These are phyloP conservation scores for Beauveria pseudobassiana DNA, from an alignment of 2,329 filamentous ascomycete species.

Conservation along the genomic window DNA sequence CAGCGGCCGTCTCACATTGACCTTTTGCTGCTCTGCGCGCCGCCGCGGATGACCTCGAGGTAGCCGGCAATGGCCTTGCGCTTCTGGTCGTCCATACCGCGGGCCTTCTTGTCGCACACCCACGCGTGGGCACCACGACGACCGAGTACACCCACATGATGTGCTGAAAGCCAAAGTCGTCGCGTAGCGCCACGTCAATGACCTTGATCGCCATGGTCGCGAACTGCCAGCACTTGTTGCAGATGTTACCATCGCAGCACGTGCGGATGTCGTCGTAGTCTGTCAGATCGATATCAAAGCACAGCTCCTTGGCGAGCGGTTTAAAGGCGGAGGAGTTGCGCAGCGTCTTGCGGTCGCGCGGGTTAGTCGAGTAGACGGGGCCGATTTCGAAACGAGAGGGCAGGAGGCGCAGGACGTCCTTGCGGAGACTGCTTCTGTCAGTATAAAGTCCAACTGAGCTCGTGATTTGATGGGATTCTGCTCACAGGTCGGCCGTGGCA, in stretches of 20 bases:
- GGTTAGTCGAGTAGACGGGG: constrained; percentile 91
- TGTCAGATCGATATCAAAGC: constrained; percentile 99
- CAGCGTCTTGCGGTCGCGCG: constrained; percentile 83
- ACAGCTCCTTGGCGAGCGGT: constrained; percentile 85
- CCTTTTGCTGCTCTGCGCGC: constrained; percentile 79
- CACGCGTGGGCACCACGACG: constrained; percentile 95
- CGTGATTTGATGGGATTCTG: background rate
- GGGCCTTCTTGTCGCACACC: constrained; percentile 87
- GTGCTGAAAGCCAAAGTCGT: constrained; percentile 95
- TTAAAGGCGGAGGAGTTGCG: constrained; percentile 75
- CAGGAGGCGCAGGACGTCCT: constrained; percentile 81
- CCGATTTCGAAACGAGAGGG: constrained; percentile 97
- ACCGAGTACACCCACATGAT: constrained; percentile 97
- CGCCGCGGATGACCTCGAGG: constrained; percentile 82
- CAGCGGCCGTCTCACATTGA: constrained; percentile 75
- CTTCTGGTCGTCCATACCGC: constrained; percentile 77
- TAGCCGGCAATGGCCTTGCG: constrained; percentile 81
- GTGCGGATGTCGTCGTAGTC: constrained; percentile 97
- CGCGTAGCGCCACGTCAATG: constrained; percentile 74
- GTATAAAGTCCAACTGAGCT: background rate
- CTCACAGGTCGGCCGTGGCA: constrained; percentile 44
- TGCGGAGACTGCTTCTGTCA: constrained; percentile 57
- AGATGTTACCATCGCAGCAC: constrained; percentile 91
- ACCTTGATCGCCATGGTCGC: constrained; percentile 98
- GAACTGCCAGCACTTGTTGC: constrained; percentile 90